Base-by-base conservation (phyloP, 2,329 filamentous ascomycete species). In the Neonectria punicea region DNA sequence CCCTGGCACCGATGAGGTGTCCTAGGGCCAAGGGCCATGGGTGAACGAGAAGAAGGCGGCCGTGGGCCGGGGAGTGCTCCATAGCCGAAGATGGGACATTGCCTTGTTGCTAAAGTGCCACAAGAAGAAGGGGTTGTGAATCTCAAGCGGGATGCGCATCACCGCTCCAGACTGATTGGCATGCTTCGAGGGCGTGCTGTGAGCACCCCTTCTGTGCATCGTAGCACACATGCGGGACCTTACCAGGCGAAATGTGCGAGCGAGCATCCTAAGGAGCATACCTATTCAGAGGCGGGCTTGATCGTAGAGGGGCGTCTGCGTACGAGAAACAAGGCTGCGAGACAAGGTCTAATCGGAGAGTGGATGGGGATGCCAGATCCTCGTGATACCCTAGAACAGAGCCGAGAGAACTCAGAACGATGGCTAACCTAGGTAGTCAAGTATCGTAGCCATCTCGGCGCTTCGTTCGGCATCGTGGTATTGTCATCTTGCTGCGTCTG, bases 71-170 rank as follows among this genome's bases (percentile, higher is more conserved):
- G 63, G 68, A 67, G 66, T 56, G 53, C 61, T 50, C 66, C 66
- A 71, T 59, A 43, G 41, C 49, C 58, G 25, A 61, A 54, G 61
- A 68, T 73, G 70, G 72, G 67, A 70, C 59, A 74, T 73, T 64
- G 70, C 68, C 69, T 62, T 71, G 68, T 61, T 66, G 65, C 70
- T 73, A 66, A 73, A 74, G 72, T 73, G 65, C 70, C 69, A 68
- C 67, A 59, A 46, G 66, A 70, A 56, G 68, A 70, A 74, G 63
- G 72, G 66, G 72, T 70, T 70, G 70, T 66, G 61, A 74, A 74
- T 70, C 69, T 72, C 67, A 69, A 61, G 69, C 70, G 72, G 70
- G 69, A 74, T 73, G 69, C 60, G 68, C 70, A 74, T 72, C 72
- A 72, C 66, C 67, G 55, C 64, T 64, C 65, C 55, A 65, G 51